Evolutionary conservation across 2,329 filamentous ascomycete genomes (phyloP).

Genomic region (Thielaviopsis ethacetica): DNA sequence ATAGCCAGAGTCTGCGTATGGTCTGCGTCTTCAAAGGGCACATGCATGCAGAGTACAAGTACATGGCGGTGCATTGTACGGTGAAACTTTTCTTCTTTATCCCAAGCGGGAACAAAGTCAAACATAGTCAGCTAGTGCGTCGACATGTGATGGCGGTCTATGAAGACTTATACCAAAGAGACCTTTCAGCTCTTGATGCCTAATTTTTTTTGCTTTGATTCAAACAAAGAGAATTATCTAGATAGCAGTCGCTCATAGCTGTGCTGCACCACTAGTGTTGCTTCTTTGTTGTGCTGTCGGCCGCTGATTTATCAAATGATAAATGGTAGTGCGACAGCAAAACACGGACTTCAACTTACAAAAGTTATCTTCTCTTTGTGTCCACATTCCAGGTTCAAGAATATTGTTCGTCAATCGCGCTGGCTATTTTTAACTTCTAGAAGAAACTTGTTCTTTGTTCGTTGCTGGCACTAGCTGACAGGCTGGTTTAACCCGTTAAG

Average conservation of each 20-base stretch:
- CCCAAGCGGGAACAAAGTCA: too few species aligned
- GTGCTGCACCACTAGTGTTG: too few species aligned
- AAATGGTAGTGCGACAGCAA: not conserved
- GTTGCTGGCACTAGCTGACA: not conserved
- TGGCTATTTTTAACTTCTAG: not conserved
- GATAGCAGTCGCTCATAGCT: too few species aligned
- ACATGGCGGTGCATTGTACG: not conserved
- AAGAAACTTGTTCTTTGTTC: not conserved
- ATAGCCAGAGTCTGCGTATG: not conserved
- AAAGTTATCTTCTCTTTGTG: not conserved
- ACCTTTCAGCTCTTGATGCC: too few species aligned
- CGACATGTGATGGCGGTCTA: too few species aligned
- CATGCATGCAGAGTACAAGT: not conserved
- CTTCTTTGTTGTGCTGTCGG: too few species aligned
- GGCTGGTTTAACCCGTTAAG: not conserved
- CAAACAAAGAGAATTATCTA: too few species aligned
- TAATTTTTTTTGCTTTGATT: too few species aligned
- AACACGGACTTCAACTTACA: not conserved
- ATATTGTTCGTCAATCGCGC: not conserved
- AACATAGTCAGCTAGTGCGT: not conserved
- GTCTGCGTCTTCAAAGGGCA: not conserved
- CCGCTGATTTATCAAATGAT: too few species aligned
- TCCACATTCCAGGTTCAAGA: not conserved
- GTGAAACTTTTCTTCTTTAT: not conserved
- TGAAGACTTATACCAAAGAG: too few species aligned